Conservation (phyloP, 176 grass and related monocot species). For the Oryza meyeriana region DNA sequence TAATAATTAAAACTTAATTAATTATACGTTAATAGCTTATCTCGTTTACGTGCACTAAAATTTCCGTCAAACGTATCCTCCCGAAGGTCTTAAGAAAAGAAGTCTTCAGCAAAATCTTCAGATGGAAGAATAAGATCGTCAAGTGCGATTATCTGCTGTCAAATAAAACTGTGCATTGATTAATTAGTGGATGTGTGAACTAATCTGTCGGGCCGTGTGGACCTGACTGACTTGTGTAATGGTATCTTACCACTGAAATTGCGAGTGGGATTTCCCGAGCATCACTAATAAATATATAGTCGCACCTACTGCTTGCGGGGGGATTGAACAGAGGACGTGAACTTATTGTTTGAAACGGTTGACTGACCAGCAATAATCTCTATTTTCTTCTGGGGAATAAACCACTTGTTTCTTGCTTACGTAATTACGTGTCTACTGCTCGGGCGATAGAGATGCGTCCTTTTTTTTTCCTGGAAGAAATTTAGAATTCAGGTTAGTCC, state of each 20-base stretch:
- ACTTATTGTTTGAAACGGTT: constrained; percentile 15
- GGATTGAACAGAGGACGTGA: background rate
- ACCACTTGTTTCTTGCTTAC: background rate
- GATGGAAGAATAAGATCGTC: background rate
- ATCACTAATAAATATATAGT: background rate
- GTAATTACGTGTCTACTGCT: background rate
- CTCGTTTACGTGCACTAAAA: too few species aligned
- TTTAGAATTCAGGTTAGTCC: too few species aligned
- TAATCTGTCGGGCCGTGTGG: background rate
- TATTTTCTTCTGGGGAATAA: background rate
- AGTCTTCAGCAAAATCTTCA: background rate
- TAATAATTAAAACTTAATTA: too few species aligned
- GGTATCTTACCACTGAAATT: background rate
- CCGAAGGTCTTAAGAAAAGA: background rate
- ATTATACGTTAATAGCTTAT: too few species aligned
- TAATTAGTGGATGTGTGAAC: background rate
- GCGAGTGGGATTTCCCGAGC: constrained; percentile 1
- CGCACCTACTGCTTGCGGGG: background rate
- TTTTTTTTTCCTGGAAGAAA: too few species aligned
- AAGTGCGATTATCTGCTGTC: background rate
- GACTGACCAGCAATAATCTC: constrained; percentile 9
- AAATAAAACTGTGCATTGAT: background rate
- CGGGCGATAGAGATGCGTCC: background rate
- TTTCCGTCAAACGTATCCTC: too few species aligned
- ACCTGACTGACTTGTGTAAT: background rate